These are phyloP conservation scores for Hydnomerulius pinastri DNA, from an alignment of 768 basidiomycete species.

Conservation along the genomic window DNA sequence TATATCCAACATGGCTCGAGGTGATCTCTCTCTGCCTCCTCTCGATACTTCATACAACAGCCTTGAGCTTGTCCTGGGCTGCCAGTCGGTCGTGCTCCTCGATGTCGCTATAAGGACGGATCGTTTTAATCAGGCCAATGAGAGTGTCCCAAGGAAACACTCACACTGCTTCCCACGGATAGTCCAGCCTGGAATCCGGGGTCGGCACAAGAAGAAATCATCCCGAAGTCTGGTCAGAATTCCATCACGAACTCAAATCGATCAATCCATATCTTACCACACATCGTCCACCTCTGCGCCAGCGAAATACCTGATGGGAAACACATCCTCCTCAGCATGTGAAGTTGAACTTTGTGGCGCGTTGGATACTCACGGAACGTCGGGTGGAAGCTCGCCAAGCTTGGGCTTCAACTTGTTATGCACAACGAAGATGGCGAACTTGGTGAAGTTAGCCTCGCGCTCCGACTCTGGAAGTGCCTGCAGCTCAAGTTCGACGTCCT, in stretches of 20 bases:
- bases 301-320: conserved; percentile 64
- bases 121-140: neutral
- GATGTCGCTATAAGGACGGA: conserved; percentile 54
- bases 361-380: conserved; percentile 52
- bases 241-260: neutral
- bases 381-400: conserved; percentile 67
- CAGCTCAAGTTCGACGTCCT: conserved; percentile 80
- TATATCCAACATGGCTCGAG: too few species aligned
- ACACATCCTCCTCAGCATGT: conserved; percentile 2
- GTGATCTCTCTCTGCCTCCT: too few species aligned
- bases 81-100: conserved; percentile 74
- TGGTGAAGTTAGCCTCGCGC: conserved; percentile 71
- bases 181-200: conserved; percentile 66
- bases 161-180: conserved; percentile 81
- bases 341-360: neutral
- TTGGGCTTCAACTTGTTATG: conserved; percentile 94
- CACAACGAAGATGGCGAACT: conserved; percentile 92
- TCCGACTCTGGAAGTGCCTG: conserved; percentile 67
- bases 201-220: conserved; percentile 2
- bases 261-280: conserved; percentile 52
- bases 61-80: conserved; percentile 38
- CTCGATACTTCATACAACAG: conserved; percentile 16
- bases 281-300: conserved; percentile 75
- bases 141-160: conserved; percentile 23
- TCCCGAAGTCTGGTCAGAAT: conserved; percentile 15